Conservation (phyloP, 805 yeast species). For the Candida succiphila region DNA sequence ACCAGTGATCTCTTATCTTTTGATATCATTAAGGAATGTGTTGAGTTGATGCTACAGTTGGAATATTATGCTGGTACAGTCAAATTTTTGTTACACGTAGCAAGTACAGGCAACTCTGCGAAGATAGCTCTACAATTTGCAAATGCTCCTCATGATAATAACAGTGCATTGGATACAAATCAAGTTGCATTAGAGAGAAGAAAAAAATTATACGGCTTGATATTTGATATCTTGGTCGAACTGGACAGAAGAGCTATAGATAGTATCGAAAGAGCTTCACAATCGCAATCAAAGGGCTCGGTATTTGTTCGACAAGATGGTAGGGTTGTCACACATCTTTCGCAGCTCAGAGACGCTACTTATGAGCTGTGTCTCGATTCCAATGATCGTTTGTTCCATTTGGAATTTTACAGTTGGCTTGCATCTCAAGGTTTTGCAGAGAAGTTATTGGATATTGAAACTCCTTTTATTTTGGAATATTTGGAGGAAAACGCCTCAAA, state of each 20-base stretch:
- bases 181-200: conserved; percentile 42
- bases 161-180: conserved; percentile 33
- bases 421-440: conserved; percentile 69
- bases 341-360: conserved; percentile 57
- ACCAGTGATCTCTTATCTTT: conserved; percentile 70
- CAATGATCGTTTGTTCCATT: conserved; percentile 81
- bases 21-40: conserved; percentile 76
- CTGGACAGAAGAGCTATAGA: conserved; percentile 56
- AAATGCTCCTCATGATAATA: conserved; percentile 16
- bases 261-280: conserved; percentile 15
- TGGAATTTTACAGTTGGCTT: conserved; percentile 88
- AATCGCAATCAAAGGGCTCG: conserved; percentile 16
- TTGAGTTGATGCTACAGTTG: conserved; percentile 65
- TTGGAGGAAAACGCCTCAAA: conserved; percentile 56
- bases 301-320: conserved; percentile 8
- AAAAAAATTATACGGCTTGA: conserved; percentile 52
- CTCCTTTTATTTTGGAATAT: conserved; percentile 72
- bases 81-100: conserved; percentile 68
- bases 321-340: conserved; percentile 35
- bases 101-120: conserved; percentile 55
- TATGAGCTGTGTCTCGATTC: conserved; percentile 67
- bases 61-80: conserved; percentile 81
- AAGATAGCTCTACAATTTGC: conserved; percentile 48
- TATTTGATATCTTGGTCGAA: conserved; percentile 66
- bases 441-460: conserved; percentile 66